Conservation (phyloP, 345 rosid species). For the Turnera subulata region DNA sequence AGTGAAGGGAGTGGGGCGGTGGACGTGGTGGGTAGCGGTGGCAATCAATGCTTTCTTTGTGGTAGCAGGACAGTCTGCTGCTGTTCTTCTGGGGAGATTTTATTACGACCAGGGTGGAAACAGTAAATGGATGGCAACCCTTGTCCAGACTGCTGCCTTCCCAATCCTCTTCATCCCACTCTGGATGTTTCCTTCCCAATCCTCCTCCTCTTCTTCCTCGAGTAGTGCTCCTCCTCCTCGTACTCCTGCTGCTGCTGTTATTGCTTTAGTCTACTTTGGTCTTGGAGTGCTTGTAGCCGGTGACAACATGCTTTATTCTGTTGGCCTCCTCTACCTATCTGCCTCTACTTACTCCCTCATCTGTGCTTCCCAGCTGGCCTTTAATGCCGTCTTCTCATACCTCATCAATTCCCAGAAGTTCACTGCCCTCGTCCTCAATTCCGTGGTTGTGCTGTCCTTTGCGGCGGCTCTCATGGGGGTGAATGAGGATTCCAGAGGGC, state of each 20-base stretch:
- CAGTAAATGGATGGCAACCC: conserved; percentile 63
- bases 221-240: not conserved
- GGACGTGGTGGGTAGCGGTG: conserved; percentile 65
- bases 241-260: conserved; percentile 27
- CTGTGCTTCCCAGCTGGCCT: conserved; percentile 72
- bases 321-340: conserved; percentile 70
- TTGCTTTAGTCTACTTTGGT: conserved; percentile 41
- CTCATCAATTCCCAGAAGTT: conserved; percentile 73
- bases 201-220: conserved; percentile 29
- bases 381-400: conserved; percentile 70
- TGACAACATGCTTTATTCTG: conserved; percentile 61
- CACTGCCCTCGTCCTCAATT: conserved; percentile 49
- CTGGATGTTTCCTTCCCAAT: conserved; percentile 38
- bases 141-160: conserved; percentile 62
- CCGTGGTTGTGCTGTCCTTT: conserved; percentile 59
- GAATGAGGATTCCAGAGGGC: conserved; percentile 51
- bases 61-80: conserved; percentile 55
- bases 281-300: conserved; percentile 62
- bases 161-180: conserved; percentile 61
- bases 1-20: too few species aligned
- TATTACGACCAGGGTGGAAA: conserved; percentile 66
- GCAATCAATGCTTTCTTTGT: conserved; percentile 40
- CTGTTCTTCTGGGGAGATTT: conserved; percentile 63
- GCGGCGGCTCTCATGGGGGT: conserved; percentile 68
- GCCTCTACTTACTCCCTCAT: conserved; percentile 79